Evolutionary conservation across 192 early-diverging fungal genomes (phyloP), one percentile per base, ranked within the genome.

Genomic region (Obelidium mucronatum): DNA sequence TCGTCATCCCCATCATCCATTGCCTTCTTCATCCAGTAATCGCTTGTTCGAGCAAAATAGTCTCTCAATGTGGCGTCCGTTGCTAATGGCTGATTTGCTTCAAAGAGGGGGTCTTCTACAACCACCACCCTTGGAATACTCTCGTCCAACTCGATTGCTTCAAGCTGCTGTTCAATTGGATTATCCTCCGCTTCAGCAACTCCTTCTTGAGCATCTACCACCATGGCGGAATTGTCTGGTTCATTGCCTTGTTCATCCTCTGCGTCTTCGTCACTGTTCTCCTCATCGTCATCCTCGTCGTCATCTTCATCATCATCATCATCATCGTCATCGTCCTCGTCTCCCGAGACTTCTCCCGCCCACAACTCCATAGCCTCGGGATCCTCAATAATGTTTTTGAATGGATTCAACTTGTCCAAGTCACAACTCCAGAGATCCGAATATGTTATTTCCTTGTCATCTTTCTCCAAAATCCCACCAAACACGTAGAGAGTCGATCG

Each of bases 401-500:
- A 93, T 73, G 85, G 86, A 11, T 78, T 82, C 72, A 85, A 78
- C 80, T 91, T 93, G 73, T 93, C 91, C 77, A 91, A 64, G 63
- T 92, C 88, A 36, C 91, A 51, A 8, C 83, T 75, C 84, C 88
- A 92, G 33, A 92, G 78, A 77, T 92, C 85, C 31, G 77, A 74
- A 60, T 90, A 71, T 0, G 91, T 92, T 67, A 86, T 80, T 73
- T 93, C 92, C 54, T 85, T 80, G 58, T 86, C 83, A 19, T 77
- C 79, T n/a, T 84, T 77, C 71, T 93, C 92, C 31, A 91, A 63
- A 54, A 93, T 85, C 2, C 92, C 92, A 11, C 92, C 92, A 74
- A 84, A 86, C 53, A 93, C 66, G 63, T 87, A 88, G 30, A 92
- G 74, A 5, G 75, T 82, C 19, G 82, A 85, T 40, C 84, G 83